Conservation (phyloP, 2,329 filamentous ascomycete genomes). For the Alternaria novae-zelandiae region DNA sequence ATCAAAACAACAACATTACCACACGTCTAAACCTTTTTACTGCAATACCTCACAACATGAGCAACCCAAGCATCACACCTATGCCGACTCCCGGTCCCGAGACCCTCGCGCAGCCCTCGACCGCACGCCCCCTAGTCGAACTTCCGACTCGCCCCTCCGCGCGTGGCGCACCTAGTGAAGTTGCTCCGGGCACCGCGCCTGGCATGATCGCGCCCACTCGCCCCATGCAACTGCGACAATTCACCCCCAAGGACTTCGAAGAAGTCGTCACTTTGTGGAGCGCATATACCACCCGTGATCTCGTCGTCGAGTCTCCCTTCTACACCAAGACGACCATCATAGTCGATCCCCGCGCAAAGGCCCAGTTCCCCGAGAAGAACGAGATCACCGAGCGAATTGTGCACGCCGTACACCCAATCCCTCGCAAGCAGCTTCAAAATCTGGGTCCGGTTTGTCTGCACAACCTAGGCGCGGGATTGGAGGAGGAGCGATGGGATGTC, state of each 20-base stretch:
- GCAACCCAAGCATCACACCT: not conserved
- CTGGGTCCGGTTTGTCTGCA: not conserved
- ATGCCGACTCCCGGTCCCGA: not conserved
- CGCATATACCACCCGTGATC: not conserved
- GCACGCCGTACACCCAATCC: not conserved
- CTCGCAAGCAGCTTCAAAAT: not conserved
- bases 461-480: not conserved
- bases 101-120: not conserved
- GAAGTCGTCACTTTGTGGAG: not conserved
- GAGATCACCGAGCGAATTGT: not conserved
- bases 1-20: not conserved
- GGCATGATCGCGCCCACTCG: not conserved
- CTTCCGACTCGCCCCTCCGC: not conserved
- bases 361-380: not conserved
- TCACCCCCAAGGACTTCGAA: not conserved
- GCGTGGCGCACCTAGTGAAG: not conserved
- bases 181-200: not conserved
- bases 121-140: not conserved
- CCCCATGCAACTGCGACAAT: not conserved
- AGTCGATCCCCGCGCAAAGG: not conserved
- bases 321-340: not conserved
- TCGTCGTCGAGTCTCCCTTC: not conserved
- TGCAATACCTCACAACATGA: not conserved
- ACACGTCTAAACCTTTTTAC: too few relatives aligned
- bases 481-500: not conserved